Evolutionary conservation across 192 early-diverging fungal genomes (phyloP).

Genomic region (Piromyces finnis): DNA sequence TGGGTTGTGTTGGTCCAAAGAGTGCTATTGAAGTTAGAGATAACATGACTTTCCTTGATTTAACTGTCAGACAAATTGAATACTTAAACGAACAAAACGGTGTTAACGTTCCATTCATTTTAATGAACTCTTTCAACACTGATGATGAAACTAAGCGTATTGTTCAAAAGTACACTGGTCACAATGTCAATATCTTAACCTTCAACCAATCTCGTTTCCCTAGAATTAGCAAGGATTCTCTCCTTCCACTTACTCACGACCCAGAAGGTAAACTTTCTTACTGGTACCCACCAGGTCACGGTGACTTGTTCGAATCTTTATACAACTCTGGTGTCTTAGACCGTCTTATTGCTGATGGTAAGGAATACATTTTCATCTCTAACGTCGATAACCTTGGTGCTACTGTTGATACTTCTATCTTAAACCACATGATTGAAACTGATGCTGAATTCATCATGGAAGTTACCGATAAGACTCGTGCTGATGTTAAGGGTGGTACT

Average conservation of each 20-base stretch:
- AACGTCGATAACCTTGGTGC: conserved; percentile 99
- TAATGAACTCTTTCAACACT: conserved; percentile 99
- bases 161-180: conserved; percentile 91
- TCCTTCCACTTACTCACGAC: conserved; percentile 59
- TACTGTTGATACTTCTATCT: conserved; percentile 81
- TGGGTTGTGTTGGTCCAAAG: conserved; percentile 98
- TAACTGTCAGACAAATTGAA: conserved; percentile 98
- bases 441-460: conserved; percentile 96
- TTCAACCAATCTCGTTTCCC: conserved; percentile 97
- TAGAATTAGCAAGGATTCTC: conserved; percentile 79
- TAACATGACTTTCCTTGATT: conserved; percentile 93
- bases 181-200: conserved; percentile 82
- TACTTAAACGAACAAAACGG: conserved; percentile 77
- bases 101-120: conserved; percentile 86
- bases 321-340: conserved; percentile 57
- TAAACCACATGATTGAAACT: conserved; percentile 74
- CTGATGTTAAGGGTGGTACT: conserved; percentile 99
- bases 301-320: conserved; percentile 76
- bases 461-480: conserved; percentile 98
- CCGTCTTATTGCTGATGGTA: conserved; percentile 77
- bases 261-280: conserved; percentile 46
- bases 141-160: conserved; percentile 93
- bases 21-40: conserved; percentile 96
- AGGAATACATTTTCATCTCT: conserved; percentile 96
- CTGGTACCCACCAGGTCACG: conserved; percentile 90